Base-by-base conservation (phyloP, 371 early-diverging fungal species). In the Syncephalastrum racemosum region DNA sequence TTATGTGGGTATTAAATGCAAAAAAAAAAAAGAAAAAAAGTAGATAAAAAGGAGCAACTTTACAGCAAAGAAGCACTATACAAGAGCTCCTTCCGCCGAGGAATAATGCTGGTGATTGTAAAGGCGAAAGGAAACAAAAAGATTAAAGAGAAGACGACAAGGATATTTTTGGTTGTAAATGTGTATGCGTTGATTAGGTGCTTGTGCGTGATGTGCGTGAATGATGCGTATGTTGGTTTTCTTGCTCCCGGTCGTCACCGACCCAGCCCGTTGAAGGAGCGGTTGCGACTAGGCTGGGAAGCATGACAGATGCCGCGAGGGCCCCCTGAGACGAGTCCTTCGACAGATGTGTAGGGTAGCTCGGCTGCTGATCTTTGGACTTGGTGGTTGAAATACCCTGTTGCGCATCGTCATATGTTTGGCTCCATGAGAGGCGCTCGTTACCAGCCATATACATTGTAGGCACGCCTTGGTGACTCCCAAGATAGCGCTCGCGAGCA, bases 401-500 rank as follows among this genome's bases (percentile, higher is more conserved):
- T n/a, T 54, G 60, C n/a, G 54, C 50, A 20, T 61, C 46, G 16
- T 54, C 39, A 19, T 40, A 46, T 4, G 45, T 54, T 18, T 54
- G 41, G 47, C 47, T 59, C 59, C 59, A 59, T 15, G 59, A 53
- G 2, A 66, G 31, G 22, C 61, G 61, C 15, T 66, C 66, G 24
- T 64, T 66, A 7, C 69, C 73, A 40, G 73, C 64, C 60, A 73
- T 57, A 48, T 73, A 73, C 39, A 73, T 62, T 12, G 67, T 53
- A 12, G 73, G 67, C 41, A 50, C 43, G 42, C 39, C 44, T n/a
- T 52, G 51, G 3, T 55, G 24, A 4, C 48, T 58, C n/a, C 69
- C 64, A n/a, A 73, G 56, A 42, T 73, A 73, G 8, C 66, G 67
- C 50, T 60, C 53, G 39, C 73, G 70, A 5, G 70, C 52, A 20